Conservation (phyloP, 1,284 basidiomycete species). For the Ceratobasidium sp. region DNA sequence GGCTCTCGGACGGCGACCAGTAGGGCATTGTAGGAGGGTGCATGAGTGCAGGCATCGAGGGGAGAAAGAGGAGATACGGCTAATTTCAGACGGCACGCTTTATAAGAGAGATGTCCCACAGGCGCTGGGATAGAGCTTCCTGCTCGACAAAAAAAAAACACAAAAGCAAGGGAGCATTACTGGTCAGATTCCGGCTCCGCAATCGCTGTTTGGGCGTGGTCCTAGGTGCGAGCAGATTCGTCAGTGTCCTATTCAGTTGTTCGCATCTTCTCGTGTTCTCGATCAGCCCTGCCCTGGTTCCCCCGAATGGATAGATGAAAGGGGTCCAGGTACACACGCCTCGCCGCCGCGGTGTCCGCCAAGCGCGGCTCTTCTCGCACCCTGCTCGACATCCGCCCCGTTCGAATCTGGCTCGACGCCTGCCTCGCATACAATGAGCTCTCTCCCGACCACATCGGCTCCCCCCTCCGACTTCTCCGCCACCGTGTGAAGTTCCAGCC, state of each 20-base stretch:
- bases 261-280: background rate
- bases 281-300: background rate
- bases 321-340: background rate
- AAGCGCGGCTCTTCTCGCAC: too few relatives aligned
- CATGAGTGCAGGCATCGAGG: conserved; percentile 1
- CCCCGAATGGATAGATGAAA: background rate
- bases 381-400: too few relatives aligned
- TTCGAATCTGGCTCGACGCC: too few relatives aligned
- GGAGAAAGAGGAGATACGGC: background rate
- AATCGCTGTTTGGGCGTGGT: too few relatives aligned
- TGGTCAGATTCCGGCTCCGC: too few relatives aligned
- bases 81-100: background rate
- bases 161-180: too few relatives aligned
- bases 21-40: conserved; percentile 9
- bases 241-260: background rate
- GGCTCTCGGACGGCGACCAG: conserved; percentile 33
- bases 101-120: background rate
- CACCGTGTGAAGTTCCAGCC: background rate
- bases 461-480: background rate
- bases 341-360: background rate
- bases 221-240: background rate
- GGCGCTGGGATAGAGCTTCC: background rate
- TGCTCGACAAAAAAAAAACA: too few relatives aligned
- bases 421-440: too few relatives aligned
- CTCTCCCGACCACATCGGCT: background rate